Evolutionary conservation across 2,329 filamentous ascomycete species (phyloP), one percentile per base, ranked within the genome.

Genomic region (Blastomyces gilchristii): DNA sequence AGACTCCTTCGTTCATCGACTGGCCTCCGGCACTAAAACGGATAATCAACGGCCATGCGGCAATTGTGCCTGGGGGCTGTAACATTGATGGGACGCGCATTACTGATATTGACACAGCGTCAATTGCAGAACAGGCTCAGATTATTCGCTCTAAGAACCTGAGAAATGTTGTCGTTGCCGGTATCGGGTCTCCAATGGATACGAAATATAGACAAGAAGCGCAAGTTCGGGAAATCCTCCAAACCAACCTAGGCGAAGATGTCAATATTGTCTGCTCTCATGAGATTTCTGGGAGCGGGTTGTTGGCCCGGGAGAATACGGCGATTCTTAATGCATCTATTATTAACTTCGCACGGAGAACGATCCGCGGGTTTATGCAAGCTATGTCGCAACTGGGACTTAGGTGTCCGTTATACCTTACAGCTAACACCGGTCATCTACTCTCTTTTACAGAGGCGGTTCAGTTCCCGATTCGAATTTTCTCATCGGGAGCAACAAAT

Each of bases 241-340:
- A 9, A 1, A n/a, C 60, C 31, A 59, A 61, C 18, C 61, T 64
- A 34, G 61, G 61, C 1, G 39, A 58, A 6, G 59, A 61, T 61
- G 63, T 57, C 11, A 61, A 63, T 47, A 60, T 63, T n/a, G 58
- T 63, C 1, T 61, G 58, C 14, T 63, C 61, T 4, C 56, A 61
- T 14, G 60, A 64, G 31, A 58, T 61, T 41, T 45, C 59, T 0
- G 75, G 75, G 1, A 76, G 77, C 0, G 80, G 80, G 0, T 68
- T 81, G 0, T 65, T 81, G 12, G 85, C 86, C 72, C 78, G 85
- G 47, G 85, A 87, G 70, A 87, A 87, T 68, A 85, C 85, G 0
- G 81, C 83, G 1, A 85, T 87, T 22, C 74, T 88, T 25, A 87
- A 88, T 66, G 85, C 84, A 0, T 80, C 84, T 1, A 85, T 87